A percentile compares a stretch with the other conserved stretches of the same genome.
Evolutionary conservation across 2,329 filamentous ascomycete genomes (phyloP).

Genomic region (Fusarium sp.): DNA sequence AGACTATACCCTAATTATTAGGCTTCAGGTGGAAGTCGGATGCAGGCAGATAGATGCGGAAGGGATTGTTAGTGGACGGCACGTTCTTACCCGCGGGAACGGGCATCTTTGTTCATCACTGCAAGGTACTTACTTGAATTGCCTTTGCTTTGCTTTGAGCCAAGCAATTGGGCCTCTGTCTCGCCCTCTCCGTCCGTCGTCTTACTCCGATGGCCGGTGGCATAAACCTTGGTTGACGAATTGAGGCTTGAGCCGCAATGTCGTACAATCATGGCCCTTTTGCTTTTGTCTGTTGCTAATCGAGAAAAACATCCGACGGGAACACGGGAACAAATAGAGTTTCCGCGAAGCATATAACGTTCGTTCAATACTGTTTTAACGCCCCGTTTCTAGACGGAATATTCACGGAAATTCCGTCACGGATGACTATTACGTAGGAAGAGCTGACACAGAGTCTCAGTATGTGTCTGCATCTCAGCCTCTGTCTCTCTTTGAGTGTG

Average conservation of each 20-base stretch:
- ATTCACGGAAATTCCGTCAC: not conserved
- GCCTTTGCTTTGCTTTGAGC: not conserved
- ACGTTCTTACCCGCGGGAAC: not conserved
- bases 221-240: not conserved
- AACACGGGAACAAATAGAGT: not conserved
- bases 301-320: not conserved
- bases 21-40: not conserved
- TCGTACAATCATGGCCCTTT: not conserved
- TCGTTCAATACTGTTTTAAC: slow-evolving; percentile 5
- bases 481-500: not conserved
- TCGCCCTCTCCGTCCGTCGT: not conserved
- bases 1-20: not conserved
- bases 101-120: not conserved
- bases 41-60: not conserved
- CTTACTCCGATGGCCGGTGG: not conserved
- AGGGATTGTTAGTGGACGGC: not conserved
- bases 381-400: slow-evolving; percentile 1
- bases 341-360: not conserved
- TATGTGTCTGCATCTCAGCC: not conserved
- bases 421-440: not conserved
- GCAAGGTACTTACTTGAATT: not conserved
- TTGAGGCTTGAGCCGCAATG: slow-evolving; percentile 11
- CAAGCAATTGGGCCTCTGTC: not conserved
- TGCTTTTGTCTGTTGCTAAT: not conserved
- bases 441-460: not conserved